Percentiles rank a stretch among this genome's conserved stretches.
Conservation (phyloP, 2,329 filamentous ascomycete genomes). For the Aschersonia sp. region DNA sequence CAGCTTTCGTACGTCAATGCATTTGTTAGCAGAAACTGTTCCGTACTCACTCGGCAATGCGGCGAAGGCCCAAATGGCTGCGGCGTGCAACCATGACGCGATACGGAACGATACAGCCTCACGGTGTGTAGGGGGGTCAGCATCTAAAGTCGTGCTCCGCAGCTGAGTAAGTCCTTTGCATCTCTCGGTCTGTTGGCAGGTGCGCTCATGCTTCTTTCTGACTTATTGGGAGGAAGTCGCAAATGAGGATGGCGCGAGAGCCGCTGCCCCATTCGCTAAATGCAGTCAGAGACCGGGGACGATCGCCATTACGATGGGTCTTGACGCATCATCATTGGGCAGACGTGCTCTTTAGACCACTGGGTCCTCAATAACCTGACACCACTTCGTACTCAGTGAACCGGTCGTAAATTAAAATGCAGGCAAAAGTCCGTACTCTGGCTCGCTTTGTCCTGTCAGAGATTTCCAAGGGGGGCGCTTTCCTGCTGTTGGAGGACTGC, state of each 20-base stretch:
- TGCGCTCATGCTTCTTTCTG: neutral
- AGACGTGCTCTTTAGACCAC: neutral
- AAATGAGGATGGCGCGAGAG: neutral
- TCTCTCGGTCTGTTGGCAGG: neutral
- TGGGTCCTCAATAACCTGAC: neutral
- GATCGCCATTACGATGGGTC: neutral
- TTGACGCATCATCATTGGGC: neutral
- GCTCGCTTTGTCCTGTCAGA: neutral
- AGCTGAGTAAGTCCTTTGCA: neutral
- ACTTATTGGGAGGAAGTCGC: neutral
- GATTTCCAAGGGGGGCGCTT: neutral
- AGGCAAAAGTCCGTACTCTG: neutral
- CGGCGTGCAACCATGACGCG: neutral
- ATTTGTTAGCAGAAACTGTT: neutral
- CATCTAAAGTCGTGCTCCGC: neutral
- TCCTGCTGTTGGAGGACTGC: neutral
- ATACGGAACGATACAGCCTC: neutral
- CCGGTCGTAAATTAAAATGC: neutral
- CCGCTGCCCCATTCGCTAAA: neutral
- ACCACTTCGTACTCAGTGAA: neutral
- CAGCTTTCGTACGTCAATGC: no score
- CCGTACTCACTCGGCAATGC: neutral
- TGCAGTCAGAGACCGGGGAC: neutral
- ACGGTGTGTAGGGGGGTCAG: neutral
- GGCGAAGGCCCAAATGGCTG: neutral